Conservation (phyloP, 306 rosid species). For the Sicyos edulis region DNA sequence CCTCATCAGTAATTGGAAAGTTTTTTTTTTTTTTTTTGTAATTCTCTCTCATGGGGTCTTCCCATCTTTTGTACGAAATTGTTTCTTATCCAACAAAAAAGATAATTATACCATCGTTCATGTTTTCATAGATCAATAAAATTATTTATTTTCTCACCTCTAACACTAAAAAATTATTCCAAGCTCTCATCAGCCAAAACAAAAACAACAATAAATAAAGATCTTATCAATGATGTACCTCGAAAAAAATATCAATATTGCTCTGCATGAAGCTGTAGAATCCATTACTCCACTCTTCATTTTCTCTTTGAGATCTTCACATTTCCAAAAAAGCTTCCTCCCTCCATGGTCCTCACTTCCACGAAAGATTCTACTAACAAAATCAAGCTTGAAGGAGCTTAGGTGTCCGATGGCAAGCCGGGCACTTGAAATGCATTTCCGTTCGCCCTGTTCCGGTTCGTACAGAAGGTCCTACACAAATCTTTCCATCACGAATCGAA, state of each 20-base stretch:
- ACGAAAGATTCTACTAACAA: slow-evolving; percentile 80
- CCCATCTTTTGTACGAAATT: too few relatives aligned
- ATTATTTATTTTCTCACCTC: neutral
- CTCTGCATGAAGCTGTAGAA: slow-evolving; percentile 59
- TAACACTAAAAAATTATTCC: neutral
- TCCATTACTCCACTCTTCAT: slow-evolving; percentile 57
- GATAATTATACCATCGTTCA: neutral
- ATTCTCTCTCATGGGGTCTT: too few relatives aligned
- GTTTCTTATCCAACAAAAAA: too few relatives aligned
- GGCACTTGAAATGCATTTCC: slow-evolving; percentile 95
- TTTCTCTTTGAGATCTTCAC: slow-evolving; percentile 80
- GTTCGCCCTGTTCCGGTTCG: slow-evolving; percentile 68
- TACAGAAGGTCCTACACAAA: slow-evolving; percentile 64
- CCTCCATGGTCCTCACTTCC: slow-evolving; percentile 92
- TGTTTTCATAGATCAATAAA: too few relatives aligned
- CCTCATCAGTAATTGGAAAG: too few relatives aligned
- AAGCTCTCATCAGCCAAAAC: neutral
- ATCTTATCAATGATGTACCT: slow-evolving; percentile 40
- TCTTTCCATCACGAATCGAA: slow-evolving; percentile 87
- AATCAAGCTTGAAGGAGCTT: slow-evolving; percentile 95
- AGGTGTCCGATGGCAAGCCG: slow-evolving; percentile 86
- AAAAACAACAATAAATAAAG: slow-evolving; percentile 8
- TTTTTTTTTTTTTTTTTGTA: too few relatives aligned
- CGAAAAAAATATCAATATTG: slow-evolving; percentile 77
- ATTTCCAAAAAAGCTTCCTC: slow-evolving; percentile 64